Conservation (phyloP, 306 rosid genomes). For the Myrica gale region DNA sequence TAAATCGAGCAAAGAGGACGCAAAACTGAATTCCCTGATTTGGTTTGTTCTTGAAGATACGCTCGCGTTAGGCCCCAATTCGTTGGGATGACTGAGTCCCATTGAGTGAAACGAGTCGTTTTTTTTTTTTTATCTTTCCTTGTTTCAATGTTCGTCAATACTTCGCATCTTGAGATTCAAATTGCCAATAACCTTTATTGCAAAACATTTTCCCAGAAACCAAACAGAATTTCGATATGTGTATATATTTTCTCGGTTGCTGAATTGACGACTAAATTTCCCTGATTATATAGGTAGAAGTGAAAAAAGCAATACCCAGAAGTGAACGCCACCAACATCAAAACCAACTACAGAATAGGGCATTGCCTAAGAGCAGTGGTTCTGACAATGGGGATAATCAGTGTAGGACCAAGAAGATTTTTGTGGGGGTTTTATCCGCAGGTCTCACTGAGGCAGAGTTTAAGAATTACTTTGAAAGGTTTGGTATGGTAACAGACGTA, state of each 20-base stretch:
- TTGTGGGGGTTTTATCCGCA: slow-evolving; percentile 80
- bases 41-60: no score
- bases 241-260: slow-evolving; percentile 3
- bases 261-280: slow-evolving; percentile 19
- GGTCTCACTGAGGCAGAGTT: slow-evolving; percentile 61
- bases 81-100: neutral
- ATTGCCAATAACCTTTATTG: neutral
- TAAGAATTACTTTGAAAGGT: slow-evolving; percentile 65
- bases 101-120: neutral
- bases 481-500: slow-evolving; percentile 71
- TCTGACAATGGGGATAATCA: slow-evolving; percentile 36
- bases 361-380: slow-evolving; percentile 35
- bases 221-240: neutral
- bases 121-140: no score
- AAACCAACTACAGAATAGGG: slow-evolving; percentile 43
- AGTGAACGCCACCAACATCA: slow-evolving; percentile 47
- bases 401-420: slow-evolving; percentile 66
- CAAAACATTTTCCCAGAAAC: neutral
- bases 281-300: slow-evolving; percentile 52
- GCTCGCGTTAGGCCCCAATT: neutral
- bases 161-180: no score
- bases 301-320: slow-evolving; percentile 62
- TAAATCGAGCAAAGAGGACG: no score
- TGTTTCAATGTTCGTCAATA: neutral
- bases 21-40: no score